These are phyloP conservation scores for Sesbania bispinosa DNA, from an alignment of 306 rosid genomes.

Conservation along the genomic window DNA sequence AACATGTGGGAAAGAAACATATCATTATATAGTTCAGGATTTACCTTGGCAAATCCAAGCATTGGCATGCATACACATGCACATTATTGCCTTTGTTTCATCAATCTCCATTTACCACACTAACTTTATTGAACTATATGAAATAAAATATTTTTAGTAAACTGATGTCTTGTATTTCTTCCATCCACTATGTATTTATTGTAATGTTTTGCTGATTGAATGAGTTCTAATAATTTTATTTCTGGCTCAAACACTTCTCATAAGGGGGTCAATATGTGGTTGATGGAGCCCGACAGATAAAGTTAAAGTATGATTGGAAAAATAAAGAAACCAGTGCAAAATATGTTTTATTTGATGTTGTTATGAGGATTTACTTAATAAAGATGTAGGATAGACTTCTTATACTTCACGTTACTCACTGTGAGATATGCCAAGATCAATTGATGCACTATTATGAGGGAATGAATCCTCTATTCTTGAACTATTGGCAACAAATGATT, in stretches of 20 bases:
- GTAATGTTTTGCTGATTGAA: not conserved
- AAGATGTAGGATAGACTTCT: not conserved
- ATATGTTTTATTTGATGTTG: not conserved
- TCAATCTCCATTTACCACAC: not conserved
- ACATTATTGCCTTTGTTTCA: no score
- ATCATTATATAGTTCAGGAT: not conserved
- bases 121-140: not conserved
- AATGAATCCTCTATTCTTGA: no score
- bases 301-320: not conserved
- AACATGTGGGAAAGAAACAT: not conserved
- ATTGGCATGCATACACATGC: not conserved
- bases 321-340: not conserved
- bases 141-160: not conserved
- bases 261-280: not conserved
- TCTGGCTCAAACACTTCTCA: not conserved
- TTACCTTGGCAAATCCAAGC: no score
- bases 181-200: not conserved
- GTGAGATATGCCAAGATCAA: not conserved
- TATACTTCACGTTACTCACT: no score
- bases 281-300: not conserved
- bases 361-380: not conserved
- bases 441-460: not conserved
- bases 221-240: no score
- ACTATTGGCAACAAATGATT: not conserved
- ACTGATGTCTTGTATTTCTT: not conserved